Evolutionary conservation across 108 stramenopile genomes (phyloP).

Genomic region (Cyclotella distinguenda): DNA sequence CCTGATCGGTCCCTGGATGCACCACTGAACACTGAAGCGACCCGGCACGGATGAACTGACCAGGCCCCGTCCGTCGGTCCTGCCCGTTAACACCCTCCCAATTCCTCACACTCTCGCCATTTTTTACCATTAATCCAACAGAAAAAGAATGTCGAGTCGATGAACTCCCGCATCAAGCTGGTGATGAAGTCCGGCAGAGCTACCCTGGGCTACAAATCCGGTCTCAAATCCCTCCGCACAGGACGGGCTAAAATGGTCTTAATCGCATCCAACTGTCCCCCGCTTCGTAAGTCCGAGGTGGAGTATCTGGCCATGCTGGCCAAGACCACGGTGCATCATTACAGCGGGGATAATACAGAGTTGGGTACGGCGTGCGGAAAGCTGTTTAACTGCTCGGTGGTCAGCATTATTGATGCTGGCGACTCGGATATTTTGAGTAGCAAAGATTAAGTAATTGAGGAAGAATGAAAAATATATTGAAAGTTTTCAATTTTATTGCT

Average conservation of each 20-base stretch:
- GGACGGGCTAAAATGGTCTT: conserved; percentile 95
- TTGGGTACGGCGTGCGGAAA: conserved; percentile 98
- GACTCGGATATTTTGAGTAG: conserved; percentile 88
- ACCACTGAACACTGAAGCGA: no score
- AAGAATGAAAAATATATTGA: no score
- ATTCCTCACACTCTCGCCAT: conserved; percentile 5
- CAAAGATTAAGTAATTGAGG: conserved; percentile 63
- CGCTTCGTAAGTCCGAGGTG: conserved; percentile 96
- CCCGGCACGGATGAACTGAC: no score
- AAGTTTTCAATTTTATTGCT: neutral
- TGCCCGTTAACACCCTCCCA: neutral
- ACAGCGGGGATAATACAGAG: conserved; percentile 94
- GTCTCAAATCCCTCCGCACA: conserved; percentile 92
- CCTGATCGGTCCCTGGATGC: no score
- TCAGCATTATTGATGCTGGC: conserved; percentile 90
- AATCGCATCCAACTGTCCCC: conserved; percentile 97
- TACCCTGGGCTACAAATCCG: conserved; percentile 94
- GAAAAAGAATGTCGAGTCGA: conserved; percentile 91
- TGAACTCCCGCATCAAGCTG: conserved; percentile 98
- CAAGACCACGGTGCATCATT: conserved; percentile 96
- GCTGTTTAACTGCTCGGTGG: conserved; percentile 94
- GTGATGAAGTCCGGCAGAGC: conserved; percentile 99
- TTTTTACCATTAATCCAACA: conserved; percentile 25
- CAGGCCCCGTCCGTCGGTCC: no score
- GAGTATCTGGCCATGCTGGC: conserved; percentile 99